Percentiles rank a stretch among this genome's conserved stretches.
These are phyloP conservation scores for Tricholoma furcatifolium DNA, from an alignment of 768 basidiomycete genomes.

Conservation along the genomic window DNA sequence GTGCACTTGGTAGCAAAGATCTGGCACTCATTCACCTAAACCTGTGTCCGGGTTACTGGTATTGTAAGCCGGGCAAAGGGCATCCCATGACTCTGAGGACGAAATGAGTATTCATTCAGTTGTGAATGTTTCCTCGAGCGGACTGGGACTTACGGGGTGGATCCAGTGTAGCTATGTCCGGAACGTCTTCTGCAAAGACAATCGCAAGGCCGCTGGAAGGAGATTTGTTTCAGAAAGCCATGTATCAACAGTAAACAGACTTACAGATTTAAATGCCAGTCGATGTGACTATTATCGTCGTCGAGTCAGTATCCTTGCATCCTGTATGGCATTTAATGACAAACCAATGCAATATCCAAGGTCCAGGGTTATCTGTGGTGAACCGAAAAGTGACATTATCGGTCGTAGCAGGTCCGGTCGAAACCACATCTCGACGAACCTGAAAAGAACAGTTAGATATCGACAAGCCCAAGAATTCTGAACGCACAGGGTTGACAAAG, in stretches of 20 bases:
- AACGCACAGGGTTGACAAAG: slow-evolving; percentile 45
- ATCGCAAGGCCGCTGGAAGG: slow-evolving; percentile 27
- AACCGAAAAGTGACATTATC: slow-evolving; percentile 55
- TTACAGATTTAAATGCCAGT: slow-evolving; percentile 45
- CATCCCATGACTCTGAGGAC: slow-evolving; percentile 3
- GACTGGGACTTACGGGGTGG: slow-evolving; percentile 20
- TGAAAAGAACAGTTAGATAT: not conserved
- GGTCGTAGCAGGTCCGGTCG: slow-evolving; percentile 21
- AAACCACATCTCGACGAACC: slow-evolving; percentile 36
- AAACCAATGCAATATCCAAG: slow-evolving; percentile 41
- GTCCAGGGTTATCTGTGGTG: slow-evolving; percentile 61
- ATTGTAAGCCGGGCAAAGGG: slow-evolving; percentile 7
- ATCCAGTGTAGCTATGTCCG: slow-evolving; percentile 13
- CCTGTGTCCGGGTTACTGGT: not conserved
- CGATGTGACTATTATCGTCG: slow-evolving; percentile 31
- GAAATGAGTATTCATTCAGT: no score
- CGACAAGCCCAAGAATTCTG: no score
- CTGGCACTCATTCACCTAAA: no score
- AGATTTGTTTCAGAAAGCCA: not conserved
- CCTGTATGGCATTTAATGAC: slow-evolving; percentile 5
- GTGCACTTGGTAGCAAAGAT: no score
- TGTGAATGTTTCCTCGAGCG: not conserved
- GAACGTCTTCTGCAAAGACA: slow-evolving; percentile 35
- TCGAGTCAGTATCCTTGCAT: no score
- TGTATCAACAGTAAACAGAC: no score